Evolutionary conservation across 805 yeast species (phyloP), one percentile per base, ranked within the genome.

Genomic region (Lipomyces yamanashiensis): DNA sequence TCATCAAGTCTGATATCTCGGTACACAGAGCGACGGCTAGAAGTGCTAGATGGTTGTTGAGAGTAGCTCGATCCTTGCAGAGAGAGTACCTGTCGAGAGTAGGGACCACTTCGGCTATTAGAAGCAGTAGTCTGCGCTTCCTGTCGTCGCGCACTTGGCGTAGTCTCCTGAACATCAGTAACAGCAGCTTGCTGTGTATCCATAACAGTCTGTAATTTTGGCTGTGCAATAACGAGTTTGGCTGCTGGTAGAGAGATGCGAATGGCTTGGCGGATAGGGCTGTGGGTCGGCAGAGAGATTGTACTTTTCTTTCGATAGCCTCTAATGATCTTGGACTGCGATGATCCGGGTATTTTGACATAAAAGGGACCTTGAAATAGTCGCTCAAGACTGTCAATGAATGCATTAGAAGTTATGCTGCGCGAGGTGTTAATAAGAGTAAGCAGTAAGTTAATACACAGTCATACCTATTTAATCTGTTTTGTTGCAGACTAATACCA

Each of bases 291-390:
- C 39, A 53, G 13, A 4, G 17, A 12, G 21, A 53, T 39, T 23
- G 33, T 41, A n/a, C 19, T 33, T 37, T 19, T 47, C 21, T 41
- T 33, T 23, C 51, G 33, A 28, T 40, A 36, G 8, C 68, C 68
- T 43, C 63, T 36, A 21, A 64, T 58, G 23, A 62, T 51, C 33
- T 36, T 64, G n/a, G 66, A 61, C 36, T 40, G 50, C 19, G 47
- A 8, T 8, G 51, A 39, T n/a, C 68, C 68, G 7, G 68, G 68
- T 23, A 64, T 44, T 44, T 64, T 64, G 34, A 64, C 68, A 40
- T 64, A 64, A 13, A 62, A 47, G 7, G 68, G 68, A 10, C 68
- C 63, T 28, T 61, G 61, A 21, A 58, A 37, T 8, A 63, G 51
- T 2, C 19, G 40, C 6, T 33, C 44, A 7, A 55, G 17, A 17